Conservation (phyloP, 1,284 basidiomycete genomes). For the Cystobasidium pallidum region DNA sequence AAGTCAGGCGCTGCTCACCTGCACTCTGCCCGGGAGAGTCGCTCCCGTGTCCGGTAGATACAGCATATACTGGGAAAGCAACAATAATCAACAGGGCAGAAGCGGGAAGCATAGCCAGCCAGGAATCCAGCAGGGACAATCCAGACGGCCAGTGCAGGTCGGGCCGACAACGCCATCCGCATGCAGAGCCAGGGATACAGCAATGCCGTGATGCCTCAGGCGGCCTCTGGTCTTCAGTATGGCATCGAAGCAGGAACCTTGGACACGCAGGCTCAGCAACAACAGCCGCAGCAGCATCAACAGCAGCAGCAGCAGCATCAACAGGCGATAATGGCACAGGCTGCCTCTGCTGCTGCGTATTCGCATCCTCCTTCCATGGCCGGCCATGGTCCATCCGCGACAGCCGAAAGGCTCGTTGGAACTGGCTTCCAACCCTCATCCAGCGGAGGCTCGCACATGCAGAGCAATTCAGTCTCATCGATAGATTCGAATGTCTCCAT, state of each 20-base stretch:
- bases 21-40: not conserved
- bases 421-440: slow-evolving; percentile 14
- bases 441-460: slow-evolving; percentile 12
- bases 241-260: slow-evolving; percentile 6
- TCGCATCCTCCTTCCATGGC: not conserved
- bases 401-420: slow-evolving; percentile 1
- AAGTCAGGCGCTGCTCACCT: too few species aligned
- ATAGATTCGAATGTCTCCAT: not conserved
- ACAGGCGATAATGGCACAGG: slow-evolving; percentile 11
- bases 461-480: slow-evolving; percentile 8
- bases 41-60: not conserved
- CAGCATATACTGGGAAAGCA: not conserved
- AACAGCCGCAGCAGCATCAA: slow-evolving; percentile 13
- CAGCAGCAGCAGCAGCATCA: slow-evolving; percentile 19
- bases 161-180: not conserved
- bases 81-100: not conserved
- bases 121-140: not conserved
- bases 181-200: slow-evolving; percentile 22
- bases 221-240: not conserved
- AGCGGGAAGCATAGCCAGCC: not conserved
- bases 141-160: not conserved
- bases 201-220: slow-evolving; percentile 23
- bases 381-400: slow-evolving; percentile 1
- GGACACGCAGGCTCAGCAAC: slow-evolving; percentile 10
- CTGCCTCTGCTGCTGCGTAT: not conserved